Evolutionary conservation across 2,329 filamentous ascomycete genomes (phyloP), one percentile per base, ranked within the genome.

Genomic region (Scedosporium aurantiacum): DNA sequence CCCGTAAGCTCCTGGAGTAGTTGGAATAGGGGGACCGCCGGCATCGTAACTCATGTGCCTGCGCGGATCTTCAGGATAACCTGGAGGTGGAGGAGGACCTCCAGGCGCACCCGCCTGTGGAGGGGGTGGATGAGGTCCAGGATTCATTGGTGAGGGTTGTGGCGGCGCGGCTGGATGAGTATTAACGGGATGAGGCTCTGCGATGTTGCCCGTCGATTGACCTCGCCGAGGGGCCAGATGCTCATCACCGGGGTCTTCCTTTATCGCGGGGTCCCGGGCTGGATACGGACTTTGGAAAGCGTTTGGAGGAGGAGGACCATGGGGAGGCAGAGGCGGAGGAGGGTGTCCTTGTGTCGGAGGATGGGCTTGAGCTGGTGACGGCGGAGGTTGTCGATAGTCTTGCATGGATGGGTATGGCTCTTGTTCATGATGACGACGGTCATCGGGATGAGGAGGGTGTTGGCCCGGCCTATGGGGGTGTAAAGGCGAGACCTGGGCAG

Each of bases 351-450:
- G 58, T 21, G 28, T 40, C 27, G 59, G 56, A 28, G 59, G 45
- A 21, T 32, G 18, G 5, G 25, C 7, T 21, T 63, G 62, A 27
- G 62, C 58, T 43, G 62, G 62, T 28, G 62, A 63, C 1, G 50
- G 58, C 5, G 72, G 73, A 67, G 66, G 69, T 62, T 74, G 75
- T 70, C 75, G 74, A 66, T 79, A 77, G 68, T 84, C 81, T 71
- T 82, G 81, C 72, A 81, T 78, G 65, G 79, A 76, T 69, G 78
- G 74, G 68, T 78, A 82, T 61, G 76, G 74, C 66, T 82, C 81
- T 71, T 76, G 79, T 60, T 83, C 82, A 79, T 82, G 77, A 67
- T 80, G 79, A 66, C 81, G 80, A 70, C 81, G 81, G 67, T 84
- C 80, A 68, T 83, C 78, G 61, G 69, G 66, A 59, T 74, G 73